These are phyloP conservation scores for Monilinia fructicola DNA, from an alignment of 2,329 filamentous ascomycete species.

Conservation along the genomic window DNA sequence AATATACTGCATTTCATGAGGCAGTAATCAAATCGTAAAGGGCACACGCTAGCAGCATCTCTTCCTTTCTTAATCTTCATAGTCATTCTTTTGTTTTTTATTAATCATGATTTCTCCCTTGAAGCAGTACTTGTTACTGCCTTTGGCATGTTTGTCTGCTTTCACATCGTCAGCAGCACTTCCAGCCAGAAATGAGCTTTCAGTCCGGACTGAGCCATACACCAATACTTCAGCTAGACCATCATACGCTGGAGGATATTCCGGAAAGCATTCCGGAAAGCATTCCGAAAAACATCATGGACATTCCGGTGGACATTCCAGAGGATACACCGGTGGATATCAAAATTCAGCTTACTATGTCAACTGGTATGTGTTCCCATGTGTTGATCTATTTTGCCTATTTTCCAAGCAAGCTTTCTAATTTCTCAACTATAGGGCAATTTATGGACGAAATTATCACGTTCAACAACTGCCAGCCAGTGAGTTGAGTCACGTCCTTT, in stretches of 20 bases:
- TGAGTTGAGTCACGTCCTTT: constrained; percentile 76
- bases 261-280: too few species aligned
- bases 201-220: neutral
- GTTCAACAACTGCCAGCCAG: constrained; percentile 61
- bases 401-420: neutral
- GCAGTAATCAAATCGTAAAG: neutral
- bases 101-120: neutral
- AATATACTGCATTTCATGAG: too few species aligned
- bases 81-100: neutral
- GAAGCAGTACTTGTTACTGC: neutral
- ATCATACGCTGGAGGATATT: too few species aligned
- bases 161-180: neutral
- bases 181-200: neutral
- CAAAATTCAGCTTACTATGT: neutral
- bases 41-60: neutral
- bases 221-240: too few species aligned
- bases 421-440: neutral
- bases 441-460: neutral
- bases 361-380: neutral
- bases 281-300: too few species aligned
- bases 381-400: neutral
- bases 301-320: too few species aligned
- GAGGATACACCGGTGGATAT: neutral
- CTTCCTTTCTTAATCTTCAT: neutral
- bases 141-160: neutral